phyloP scores from a whole-genome alignment of 2,329 filamentous ascomycete genomes.

The Microcyclospora tardicrescens region DNA sequence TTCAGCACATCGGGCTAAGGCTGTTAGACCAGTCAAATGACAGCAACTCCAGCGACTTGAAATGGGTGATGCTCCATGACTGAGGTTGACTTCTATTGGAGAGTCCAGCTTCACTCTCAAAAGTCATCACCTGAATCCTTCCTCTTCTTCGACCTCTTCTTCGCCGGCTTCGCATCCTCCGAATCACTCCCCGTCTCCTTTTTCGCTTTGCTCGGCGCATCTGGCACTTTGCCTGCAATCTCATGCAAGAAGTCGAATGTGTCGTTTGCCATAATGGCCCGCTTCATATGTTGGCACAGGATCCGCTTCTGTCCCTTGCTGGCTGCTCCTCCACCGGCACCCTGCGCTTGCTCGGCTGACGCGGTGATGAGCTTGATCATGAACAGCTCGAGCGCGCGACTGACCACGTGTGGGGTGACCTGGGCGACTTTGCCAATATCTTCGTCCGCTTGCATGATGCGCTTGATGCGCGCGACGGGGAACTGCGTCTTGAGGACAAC shows the following conservation, averaged over 20 bases:
- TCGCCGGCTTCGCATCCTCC: constrained; percentile 12
- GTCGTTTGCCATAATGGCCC: constrained; percentile 74
- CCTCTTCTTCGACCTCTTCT: constrained; percentile 14
- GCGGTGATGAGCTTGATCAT: constrained; percentile 91
- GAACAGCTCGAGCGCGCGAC: constrained; percentile 80
- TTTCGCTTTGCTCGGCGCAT: constrained; percentile 40
- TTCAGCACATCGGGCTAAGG: too few relatives aligned
- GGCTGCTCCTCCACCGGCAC: constrained; percentile 19
- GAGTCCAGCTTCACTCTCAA: constrained; percentile 3
- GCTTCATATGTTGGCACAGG: constrained; percentile 80
- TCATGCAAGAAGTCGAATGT: constrained; percentile 91
- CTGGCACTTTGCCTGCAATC: constrained; percentile 74
- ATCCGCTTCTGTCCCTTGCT: constrained; percentile 59
- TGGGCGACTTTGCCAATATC: constrained; percentile 97
- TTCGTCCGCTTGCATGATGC: constrained; percentile 98
- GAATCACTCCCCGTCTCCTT: constrained; percentile 21
- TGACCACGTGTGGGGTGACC: constrained; percentile 88
- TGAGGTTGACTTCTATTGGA: too few relatives aligned
- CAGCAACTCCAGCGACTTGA: too few relatives aligned
- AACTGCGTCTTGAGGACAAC: constrained; percentile 88
- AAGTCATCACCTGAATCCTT: constrained; percentile 19
- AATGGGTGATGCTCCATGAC: too few relatives aligned
- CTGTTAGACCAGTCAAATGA: too few relatives aligned
- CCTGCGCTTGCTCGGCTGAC: constrained; percentile 66
- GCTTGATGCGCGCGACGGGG: constrained; percentile 91